Evolutionary conservation across 1,284 basidiomycete genomes (phyloP).

Genomic region (Malassezia cuniculi): DNA sequence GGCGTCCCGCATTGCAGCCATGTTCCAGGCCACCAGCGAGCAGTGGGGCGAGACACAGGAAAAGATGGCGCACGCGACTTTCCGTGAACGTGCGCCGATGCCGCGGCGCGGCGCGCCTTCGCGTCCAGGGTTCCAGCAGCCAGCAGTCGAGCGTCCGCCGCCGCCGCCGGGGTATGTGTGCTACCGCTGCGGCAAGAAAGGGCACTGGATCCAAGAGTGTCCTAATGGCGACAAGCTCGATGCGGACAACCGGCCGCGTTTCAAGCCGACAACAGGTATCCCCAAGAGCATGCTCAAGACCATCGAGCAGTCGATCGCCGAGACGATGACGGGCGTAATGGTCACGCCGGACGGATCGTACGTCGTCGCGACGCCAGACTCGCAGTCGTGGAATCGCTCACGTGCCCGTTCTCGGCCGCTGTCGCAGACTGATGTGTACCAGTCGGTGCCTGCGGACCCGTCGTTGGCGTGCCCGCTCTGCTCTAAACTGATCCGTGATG

Average conservation of each 20-base stretch:
- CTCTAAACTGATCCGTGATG: constrained; percentile 33
- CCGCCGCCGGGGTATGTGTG: constrained; percentile 76
- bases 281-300: constrained; percentile 93
- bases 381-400: constrained; percentile 33
- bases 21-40: constrained; percentile 79
- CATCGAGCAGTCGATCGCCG: constrained; percentile 55
- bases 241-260: constrained; percentile 81
- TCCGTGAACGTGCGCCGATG: constrained; percentile 31
- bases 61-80: constrained; percentile 70
- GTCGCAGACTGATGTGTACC: constrained; percentile 37
- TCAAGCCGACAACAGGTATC: constrained; percentile 95
- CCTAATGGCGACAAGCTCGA: constrained; percentile 92
- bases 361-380: constrained; percentile 39
- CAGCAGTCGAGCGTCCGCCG: constrained; percentile 18
- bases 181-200: constrained; percentile 89
- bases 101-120: constrained; percentile 32
- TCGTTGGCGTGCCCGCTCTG: constrained; percentile 39
- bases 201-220: constrained; percentile 97
- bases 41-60: constrained; percentile 94
- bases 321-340: constrained; percentile 37
- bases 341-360: constrained; percentile 42
- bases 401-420: constrained; percentile 31
- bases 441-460: constrained; percentile 34
- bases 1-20: constrained; percentile 59
- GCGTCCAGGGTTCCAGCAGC: constrained; percentile 26